These are phyloP conservation scores for Sugiyamaella sp. DNA, from an alignment of 1,139 yeast genomes.

Conservation along the genomic window DNA sequence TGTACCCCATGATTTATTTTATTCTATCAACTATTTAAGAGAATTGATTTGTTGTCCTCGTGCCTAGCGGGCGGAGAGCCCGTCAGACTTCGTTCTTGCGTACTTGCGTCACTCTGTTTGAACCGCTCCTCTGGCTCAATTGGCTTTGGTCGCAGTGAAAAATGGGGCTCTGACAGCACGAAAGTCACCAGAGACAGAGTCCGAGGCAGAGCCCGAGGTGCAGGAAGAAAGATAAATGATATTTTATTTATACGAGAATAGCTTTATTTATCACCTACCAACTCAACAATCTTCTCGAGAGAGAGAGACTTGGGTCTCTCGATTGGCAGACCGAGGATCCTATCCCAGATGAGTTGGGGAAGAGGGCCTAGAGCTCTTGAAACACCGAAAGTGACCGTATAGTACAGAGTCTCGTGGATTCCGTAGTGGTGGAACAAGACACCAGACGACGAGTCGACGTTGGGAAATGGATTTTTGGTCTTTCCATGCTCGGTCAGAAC, in stretches of 20 bases:
- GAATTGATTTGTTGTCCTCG: too few relatives aligned
- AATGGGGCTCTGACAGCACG: background rate
- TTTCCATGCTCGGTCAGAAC: slow-evolving; percentile 96
- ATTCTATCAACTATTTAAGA: slow-evolving; percentile 3
- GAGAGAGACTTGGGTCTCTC: slow-evolving; percentile 99
- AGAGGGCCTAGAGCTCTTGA: slow-evolving; percentile 97
- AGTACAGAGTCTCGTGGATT: slow-evolving; percentile 90
- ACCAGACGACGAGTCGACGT: slow-evolving; percentile 97
- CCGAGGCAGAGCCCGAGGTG: background rate
- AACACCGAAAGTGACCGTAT: slow-evolving; percentile 97
- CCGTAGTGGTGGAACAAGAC: slow-evolving; percentile 97
- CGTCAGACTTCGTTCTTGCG: too few relatives aligned
- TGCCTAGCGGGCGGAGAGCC: too few relatives aligned
- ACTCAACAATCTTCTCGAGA: slow-evolving; percentile 47
- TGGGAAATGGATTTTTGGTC: slow-evolving; percentile 99
- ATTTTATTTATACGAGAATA: background rate
- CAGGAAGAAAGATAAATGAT: background rate
- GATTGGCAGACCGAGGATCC: slow-evolving; percentile 93
- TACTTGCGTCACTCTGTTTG: too few relatives aligned
- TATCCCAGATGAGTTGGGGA: slow-evolving; percentile 94
- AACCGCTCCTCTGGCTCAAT: too few relatives aligned
- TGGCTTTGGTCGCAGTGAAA: too few relatives aligned
- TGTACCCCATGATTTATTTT: slow-evolving; percentile 15
- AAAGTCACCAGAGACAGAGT: background rate
- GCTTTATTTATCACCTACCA: slow-evolving; percentile 25